Base-by-base conservation (phyloP, 78 protist genomes). In the Pelomyxa schiedti region DNA sequence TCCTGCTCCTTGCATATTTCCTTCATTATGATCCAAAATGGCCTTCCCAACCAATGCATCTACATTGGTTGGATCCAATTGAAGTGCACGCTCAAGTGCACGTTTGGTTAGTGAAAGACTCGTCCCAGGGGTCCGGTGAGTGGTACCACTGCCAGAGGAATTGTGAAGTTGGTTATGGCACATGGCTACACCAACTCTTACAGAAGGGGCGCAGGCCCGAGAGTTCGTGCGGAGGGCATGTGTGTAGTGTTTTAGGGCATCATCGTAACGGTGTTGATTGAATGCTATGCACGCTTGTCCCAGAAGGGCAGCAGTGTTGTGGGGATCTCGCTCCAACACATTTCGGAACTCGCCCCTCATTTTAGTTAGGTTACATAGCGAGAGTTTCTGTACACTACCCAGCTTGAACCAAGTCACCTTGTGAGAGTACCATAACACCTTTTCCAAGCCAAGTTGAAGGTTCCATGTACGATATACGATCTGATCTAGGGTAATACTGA, bases 1-100 rank as follows among this genome's bases (percentile, higher is more conserved):
- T 78, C 72, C 47, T 3, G 72, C 71, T 0, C 37, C 26, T 3
- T 32, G 75, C 8, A 63, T 24, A 16, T 39, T 30, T 1, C 58
- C 41, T 0, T 42, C 26, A 47, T 86, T 81, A 73, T 72, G 39
- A 6, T 58, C 39, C 1, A 72, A 42, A 30, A 74, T 30, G 40
- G 81, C 69, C 26, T 79, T 63, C 9, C 78, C 87, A 2, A 66
- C 69, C 66, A 77, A 4, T 0, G 91, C 91, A 0, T 78, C 82
- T 8, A 76, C 82, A 43, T 86, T 77, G 16, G 70, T 66, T 38
- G 72, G 80, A 32, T 82, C 88, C 38, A 82, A n/a, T 40, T 77
- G 63, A 29, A 86, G 76, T 6, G 75, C 80, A 4, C 87, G 74
- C 67, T 72, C 16, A 22, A 76, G 82, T 32, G 83, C 35, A 6